These are phyloP conservation scores for Panus rudis DNA, from an alignment of 768 basidiomycete genomes.

Conservation along the genomic window DNA sequence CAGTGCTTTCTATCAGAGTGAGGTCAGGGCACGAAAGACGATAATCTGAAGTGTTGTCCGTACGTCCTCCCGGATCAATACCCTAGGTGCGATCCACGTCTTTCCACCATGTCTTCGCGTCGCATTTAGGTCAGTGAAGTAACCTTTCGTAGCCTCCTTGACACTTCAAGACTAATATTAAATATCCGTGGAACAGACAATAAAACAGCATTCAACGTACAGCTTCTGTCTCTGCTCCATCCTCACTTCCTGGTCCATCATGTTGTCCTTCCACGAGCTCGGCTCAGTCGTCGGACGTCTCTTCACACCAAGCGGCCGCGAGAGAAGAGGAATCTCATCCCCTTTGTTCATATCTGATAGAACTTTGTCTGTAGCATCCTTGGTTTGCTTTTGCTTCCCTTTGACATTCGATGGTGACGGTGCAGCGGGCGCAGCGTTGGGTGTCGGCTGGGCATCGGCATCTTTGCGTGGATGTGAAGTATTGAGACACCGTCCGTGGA, in stretches of 20 bases:
- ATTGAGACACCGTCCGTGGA: too few species aligned
- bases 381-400: not conserved
- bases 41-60: constrained; percentile 22
- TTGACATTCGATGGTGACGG: too few species aligned
- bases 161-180: constrained; percentile 31
- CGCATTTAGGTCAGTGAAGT: constrained; percentile 82
- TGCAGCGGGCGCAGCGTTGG: too few species aligned
- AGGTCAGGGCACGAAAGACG: constrained; percentile 1
- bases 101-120: constrained; percentile 84
- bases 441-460: too few species aligned
- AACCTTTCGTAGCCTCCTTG: constrained; percentile 67
- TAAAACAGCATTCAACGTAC: constrained; percentile 23
- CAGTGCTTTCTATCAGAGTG: constrained; percentile 70
- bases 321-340: constrained; percentile 30
- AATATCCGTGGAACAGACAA: not conserved
- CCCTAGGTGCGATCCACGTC: constrained; percentile 87
- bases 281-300: constrained; percentile 56
- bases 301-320: constrained; percentile 70
- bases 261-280: constrained; percentile 57
- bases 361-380: too few species aligned
- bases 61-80: constrained; percentile 87
- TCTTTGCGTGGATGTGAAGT: too few species aligned
- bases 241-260: constrained; percentile 65
- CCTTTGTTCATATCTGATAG: too few species aligned
- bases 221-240: constrained; percentile 63